These are phyloP conservation scores for Entelexis sorbosivorans DNA, from an alignment of 1,139 yeast species.

Conservation along the genomic window DNA sequence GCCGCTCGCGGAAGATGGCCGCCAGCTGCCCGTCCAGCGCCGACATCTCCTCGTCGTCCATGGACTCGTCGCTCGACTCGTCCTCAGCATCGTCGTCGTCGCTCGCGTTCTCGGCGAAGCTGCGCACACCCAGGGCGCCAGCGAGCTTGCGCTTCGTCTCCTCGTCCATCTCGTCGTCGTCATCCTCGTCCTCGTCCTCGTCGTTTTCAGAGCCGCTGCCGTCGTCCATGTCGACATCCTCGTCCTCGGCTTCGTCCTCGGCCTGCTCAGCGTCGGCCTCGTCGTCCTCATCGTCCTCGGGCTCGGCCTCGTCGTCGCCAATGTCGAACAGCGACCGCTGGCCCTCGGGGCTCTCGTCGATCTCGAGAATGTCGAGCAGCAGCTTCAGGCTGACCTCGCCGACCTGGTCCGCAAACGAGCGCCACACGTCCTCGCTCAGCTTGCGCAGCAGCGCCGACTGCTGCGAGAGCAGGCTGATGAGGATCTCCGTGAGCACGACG, in stretches of 20 bases:
- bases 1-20: slow-evolving; percentile 63
- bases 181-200: slow-evolving; percentile 32
- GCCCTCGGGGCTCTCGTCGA: slow-evolving; percentile 76
- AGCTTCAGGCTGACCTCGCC: slow-evolving; percentile 44
- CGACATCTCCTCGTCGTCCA: slow-evolving; percentile 97
- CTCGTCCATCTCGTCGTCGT: slow-evolving; percentile 30
- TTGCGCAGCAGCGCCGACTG: slow-evolving; percentile 61
- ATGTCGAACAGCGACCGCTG: slow-evolving; percentile 65
- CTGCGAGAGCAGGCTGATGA: slow-evolving; percentile 64
- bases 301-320: slow-evolving; percentile 33
- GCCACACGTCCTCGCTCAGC: slow-evolving; percentile 69
- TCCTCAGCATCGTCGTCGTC: slow-evolving; percentile 31
- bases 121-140: slow-evolving; percentile 26
- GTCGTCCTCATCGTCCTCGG: slow-evolving; percentile 28
- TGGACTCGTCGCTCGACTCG: slow-evolving; percentile 50
- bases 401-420: slow-evolving; percentile 41
- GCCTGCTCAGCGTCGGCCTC: slow-evolving; percentile 27
- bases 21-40: slow-evolving; percentile 81
- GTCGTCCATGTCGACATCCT: no score
- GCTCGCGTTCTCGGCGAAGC: slow-evolving; percentile 20
- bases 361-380: slow-evolving; percentile 53
- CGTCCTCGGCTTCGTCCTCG: slow-evolving; percentile 26
- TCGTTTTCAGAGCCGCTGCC: neutral
- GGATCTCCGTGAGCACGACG: slow-evolving; percentile 65
- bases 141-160: slow-evolving; percentile 34